phyloP scores from a whole-genome alignment of 768 basidiomycete species.

The Galerina sulciceps region DNA sequence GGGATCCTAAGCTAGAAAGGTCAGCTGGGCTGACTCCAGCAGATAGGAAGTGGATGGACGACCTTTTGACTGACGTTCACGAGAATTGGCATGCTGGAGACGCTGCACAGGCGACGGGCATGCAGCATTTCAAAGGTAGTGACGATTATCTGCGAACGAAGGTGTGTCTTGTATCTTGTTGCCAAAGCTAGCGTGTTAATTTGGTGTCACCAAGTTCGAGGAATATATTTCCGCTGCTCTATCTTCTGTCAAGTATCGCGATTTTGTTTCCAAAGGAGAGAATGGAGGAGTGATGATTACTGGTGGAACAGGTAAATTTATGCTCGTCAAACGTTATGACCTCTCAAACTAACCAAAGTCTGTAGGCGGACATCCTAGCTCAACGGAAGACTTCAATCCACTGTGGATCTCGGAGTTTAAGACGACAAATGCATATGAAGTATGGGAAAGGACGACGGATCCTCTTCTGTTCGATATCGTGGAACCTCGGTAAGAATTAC shows the following conservation, averaged over 20 bases:
- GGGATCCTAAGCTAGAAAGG: conserved; percentile 80
- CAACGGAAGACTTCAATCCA: conserved; percentile 82
- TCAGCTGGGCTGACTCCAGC: conserved; percentile 84
- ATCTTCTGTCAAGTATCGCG: conserved; percentile 87
- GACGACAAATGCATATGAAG: conserved; percentile 82
- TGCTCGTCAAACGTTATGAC: neutral
- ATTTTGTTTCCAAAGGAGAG: conserved; percentile 78
- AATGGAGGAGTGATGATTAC: conserved; percentile 67
- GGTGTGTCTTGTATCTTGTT: conserved; percentile 40
- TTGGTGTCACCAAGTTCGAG: conserved; percentile 63
- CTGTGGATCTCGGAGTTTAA: conserved; percentile 90
- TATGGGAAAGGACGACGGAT: conserved; percentile 93
- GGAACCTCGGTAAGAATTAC: conserved; percentile 74
- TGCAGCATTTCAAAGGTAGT: conserved; percentile 89
- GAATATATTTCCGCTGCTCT: conserved; percentile 92
- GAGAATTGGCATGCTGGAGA: conserved; percentile 76
- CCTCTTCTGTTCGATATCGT: conserved; percentile 93
- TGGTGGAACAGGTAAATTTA: conserved; percentile 55
- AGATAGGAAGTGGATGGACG: conserved; percentile 98
- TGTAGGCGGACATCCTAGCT: conserved; percentile 57
- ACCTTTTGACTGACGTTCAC: conserved; percentile 86
- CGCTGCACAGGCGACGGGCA: conserved; percentile 53
- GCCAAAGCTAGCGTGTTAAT: neutral
- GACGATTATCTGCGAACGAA: conserved; percentile 93
- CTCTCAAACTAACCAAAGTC: neutral